Percentiles rank a stretch among this genome's conserved stretches.
Evolutionary conservation across 345 rosid species (phyloP).

Genomic region (Zanthoxylum bungeanum): DNA sequence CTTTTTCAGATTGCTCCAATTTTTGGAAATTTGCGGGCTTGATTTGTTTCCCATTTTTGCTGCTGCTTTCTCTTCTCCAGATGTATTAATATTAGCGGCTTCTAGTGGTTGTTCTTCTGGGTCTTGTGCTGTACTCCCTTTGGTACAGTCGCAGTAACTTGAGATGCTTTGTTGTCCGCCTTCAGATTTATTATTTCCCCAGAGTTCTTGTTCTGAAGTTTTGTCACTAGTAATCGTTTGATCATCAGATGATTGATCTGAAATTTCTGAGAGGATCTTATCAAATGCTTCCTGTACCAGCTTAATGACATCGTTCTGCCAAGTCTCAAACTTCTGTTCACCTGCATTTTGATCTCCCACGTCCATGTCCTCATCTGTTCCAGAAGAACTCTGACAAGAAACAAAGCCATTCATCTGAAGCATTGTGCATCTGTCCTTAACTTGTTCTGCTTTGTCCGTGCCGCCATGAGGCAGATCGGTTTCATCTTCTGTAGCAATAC

Average conservation of each 20-base stretch:
- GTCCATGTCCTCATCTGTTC: conserved; percentile 12
- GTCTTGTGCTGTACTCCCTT: conserved; percentile 7
- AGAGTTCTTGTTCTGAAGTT: conserved; percentile 36
- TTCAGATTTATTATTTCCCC: conserved; percentile 30
- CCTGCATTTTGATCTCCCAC: conserved; percentile 31
- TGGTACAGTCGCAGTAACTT: conserved; percentile 17
- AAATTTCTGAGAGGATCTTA: conserved; percentile 73
- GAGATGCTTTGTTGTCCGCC: conserved; percentile 27
- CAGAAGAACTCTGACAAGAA: conserved; percentile 17
- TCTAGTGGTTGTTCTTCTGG: conserved; percentile 16
- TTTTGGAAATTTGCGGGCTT: conserved; percentile 43
- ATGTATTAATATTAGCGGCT: background rate
- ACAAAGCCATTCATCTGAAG: conserved; percentile 13
- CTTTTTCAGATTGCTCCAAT: conserved; percentile 85
- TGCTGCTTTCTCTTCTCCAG: conserved; percentile 29
- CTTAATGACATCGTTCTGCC: conserved; percentile 55
- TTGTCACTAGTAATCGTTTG: conserved; percentile 39
- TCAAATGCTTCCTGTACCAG: conserved; percentile 78
- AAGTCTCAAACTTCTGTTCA: conserved; percentile 30
- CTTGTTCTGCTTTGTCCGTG: conserved; percentile 18
- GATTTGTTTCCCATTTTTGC: conserved; percentile 28
- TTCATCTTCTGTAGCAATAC: conserved; percentile 40
- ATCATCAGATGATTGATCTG: conserved; percentile 52
- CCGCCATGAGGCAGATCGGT: conserved; percentile 24
- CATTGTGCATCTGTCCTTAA: conserved; percentile 10